Evolutionary conservation across 1,284 basidiomycete species (phyloP).

Genomic region (Papiliotrema flavescens): DNA sequence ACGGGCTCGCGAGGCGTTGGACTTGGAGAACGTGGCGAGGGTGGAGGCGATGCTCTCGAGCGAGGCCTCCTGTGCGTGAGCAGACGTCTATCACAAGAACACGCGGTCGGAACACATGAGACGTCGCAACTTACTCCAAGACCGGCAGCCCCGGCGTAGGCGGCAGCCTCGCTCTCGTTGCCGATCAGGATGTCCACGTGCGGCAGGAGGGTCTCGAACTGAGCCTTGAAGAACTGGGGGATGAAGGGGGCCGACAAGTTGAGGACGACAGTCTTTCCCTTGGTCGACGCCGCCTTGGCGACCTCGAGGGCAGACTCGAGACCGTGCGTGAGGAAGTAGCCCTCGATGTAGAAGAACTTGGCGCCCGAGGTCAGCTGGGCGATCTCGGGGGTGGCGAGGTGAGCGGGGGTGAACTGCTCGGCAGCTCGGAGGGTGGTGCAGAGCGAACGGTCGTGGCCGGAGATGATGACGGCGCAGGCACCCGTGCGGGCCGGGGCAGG

Average conservation of each 20-base stretch:
- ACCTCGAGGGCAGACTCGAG: constrained; percentile 69
- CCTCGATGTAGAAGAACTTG: constrained; percentile 90
- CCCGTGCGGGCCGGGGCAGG: constrained; percentile 79
- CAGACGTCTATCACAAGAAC: no score
- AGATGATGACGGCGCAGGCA: constrained; percentile 94
- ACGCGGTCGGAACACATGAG: no score
- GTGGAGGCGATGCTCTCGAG: constrained; percentile 65
- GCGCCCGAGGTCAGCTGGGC: constrained; percentile 74
- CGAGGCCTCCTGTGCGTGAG: constrained; percentile 51
- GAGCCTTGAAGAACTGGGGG: constrained; percentile 83
- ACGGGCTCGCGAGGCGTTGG: constrained; percentile 69
- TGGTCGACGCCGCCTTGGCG: constrained; percentile 72
- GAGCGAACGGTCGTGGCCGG: constrained; percentile 87
- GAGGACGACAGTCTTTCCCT: constrained; percentile 78
- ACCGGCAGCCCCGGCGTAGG: constrained; percentile 69
- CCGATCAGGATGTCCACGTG: constrained; percentile 85
- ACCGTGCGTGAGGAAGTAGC: constrained; percentile 97
- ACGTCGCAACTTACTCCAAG: constrained; percentile 48
- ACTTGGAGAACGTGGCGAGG: constrained; percentile 63
- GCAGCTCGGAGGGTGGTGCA: constrained; percentile 87
- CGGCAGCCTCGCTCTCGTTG: constrained; percentile 90
- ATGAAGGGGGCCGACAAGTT: constrained; percentile 99
- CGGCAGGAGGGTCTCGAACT: constrained; percentile 73
- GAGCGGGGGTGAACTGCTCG: constrained; percentile 78
- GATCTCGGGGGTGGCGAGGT: constrained; percentile 74